Base-by-base conservation (phyloP, 2,329 filamentous ascomycete genomes). In the Hyphodiscus sp. region DNA sequence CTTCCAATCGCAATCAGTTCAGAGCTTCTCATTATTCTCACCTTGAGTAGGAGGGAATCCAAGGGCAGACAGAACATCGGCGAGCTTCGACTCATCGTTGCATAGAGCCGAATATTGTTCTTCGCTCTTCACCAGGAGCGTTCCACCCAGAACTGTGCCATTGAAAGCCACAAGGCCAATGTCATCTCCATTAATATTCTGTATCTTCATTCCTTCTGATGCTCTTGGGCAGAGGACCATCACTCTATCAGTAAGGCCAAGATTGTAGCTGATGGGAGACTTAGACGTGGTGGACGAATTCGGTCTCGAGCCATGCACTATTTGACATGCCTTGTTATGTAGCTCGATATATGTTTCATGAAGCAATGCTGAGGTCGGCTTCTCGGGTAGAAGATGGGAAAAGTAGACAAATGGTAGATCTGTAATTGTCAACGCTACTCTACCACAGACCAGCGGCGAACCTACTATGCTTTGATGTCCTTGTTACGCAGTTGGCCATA, bases 111-210 rank as follows among this genome's bases (percentile, higher is more conserved):
- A 70, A 80, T 80, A 85, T 66, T 84, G 81, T 2, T 65, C 68
- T 61, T 79, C 68, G 26, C 66, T 80, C 69, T 84, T 85, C 16
- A 85, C 82, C 51, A 86, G 68, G 23, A 81, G 78, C 10, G 82
- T 85, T 7, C 82, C 82, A 10, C 81, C 82, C 57, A 85, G 65
- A n/a, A 85, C 67, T 0, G 82, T 85, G 2, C 82, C 82, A 51
- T 86, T 85, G 33, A 85, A 67, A 18, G 77, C 69, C 47, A 54
- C 62, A 55, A 33, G 58, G 42, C 47, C 67, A 58, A 33, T 63
- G 52, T 30, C 71, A 61, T 18, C 45, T 6, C 58, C 60, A 19
- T 54, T 44, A 5, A 4, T 20, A 29, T 38, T 49, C 20, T 54
- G 47, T 13, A 67, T 63, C 16, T 63, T 60, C 0, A 66, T 65